Conservation (phyloP, 2,329 filamentous ascomycete species). For the Fusarium mundagurra region DNA sequence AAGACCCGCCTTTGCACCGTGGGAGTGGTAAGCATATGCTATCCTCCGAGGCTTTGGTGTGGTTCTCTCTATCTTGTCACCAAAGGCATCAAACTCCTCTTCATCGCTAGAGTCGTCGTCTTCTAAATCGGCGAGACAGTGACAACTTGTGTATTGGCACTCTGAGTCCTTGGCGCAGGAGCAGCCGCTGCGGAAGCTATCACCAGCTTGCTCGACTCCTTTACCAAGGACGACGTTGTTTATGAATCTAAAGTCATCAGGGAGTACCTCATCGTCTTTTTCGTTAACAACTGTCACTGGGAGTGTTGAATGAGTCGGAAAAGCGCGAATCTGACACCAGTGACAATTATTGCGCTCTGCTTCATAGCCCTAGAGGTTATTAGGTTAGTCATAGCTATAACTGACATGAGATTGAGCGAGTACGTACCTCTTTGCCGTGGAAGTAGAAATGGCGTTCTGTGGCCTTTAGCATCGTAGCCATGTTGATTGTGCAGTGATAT, state of each 20-base stretch:
- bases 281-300: slow-evolving; percentile 74
- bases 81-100: slow-evolving; percentile 42
- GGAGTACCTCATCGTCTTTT: slow-evolving; percentile 64
- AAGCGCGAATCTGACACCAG: slow-evolving; percentile 68
- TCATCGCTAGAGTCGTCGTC: slow-evolving; percentile 60
- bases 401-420: background rate
- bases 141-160: slow-evolving; percentile 75
- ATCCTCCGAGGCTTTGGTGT: slow-evolving; percentile 43
- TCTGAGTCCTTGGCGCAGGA: slow-evolving; percentile 68
- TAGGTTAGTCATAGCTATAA: background rate
- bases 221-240: slow-evolving; percentile 66
- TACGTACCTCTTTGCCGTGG: slow-evolving; percentile 53
- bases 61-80: slow-evolving; percentile 36
- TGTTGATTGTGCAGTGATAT: background rate
- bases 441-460: slow-evolving; percentile 61
- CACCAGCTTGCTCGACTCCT: slow-evolving; percentile 68
- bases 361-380: slow-evolving; percentile 44
- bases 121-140: slow-evolving; percentile 73
- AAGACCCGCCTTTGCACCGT: slow-evolving; percentile 61
- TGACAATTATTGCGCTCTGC: slow-evolving; percentile 62
- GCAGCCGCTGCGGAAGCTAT: slow-evolving; percentile 75
- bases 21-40: slow-evolving; percentile 71
- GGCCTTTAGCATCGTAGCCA: slow-evolving; percentile 56
- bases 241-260: slow-evolving; percentile 75
- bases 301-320: slow-evolving; percentile 57